phyloP scores from a whole-genome alignment of 352 stramenopile genomes.

The Phytophthora megakarya region DNA sequence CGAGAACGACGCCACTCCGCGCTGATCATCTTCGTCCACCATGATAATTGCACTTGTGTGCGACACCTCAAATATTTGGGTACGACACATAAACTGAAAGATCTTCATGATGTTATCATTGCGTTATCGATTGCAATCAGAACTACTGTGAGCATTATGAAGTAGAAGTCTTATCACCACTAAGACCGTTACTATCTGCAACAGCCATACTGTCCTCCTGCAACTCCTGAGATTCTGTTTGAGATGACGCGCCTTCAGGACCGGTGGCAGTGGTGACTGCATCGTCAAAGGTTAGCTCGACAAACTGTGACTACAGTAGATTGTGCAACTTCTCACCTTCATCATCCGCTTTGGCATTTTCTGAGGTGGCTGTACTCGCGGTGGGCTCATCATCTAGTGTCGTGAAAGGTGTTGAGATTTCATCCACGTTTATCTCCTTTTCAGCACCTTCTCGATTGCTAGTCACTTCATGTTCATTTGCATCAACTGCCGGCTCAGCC shows the following conservation, averaged over 20 bases:
- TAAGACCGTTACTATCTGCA: background rate
- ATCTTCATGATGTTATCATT: no score
- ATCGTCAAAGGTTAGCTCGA: background rate
- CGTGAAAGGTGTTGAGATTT: background rate
- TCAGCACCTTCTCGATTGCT: background rate
- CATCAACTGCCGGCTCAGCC: background rate
- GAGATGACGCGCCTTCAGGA: background rate
- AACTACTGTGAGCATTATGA: no score
- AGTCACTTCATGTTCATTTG: background rate
- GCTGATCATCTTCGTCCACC: background rate
- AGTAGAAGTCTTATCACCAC: background rate
- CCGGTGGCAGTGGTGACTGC: background rate
- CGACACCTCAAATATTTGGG: no score
- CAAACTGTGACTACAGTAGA: no score
- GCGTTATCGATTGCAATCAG: no score
- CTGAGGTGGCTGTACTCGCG: no score
- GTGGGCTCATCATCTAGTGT: background rate
- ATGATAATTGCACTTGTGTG: conserved; percentile 27
- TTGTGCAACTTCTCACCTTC: conserved; percentile 9
- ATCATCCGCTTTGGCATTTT: conserved; percentile 3
- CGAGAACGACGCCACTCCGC: conserved; percentile 57
- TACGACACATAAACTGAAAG: no score
- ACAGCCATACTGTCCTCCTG: background rate
- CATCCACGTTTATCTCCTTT: background rate
- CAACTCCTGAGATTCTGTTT: conserved; percentile 13